Evolutionary conservation across 345 rosid genomes (phyloP).

Genomic region (Angophora floribunda): DNA sequence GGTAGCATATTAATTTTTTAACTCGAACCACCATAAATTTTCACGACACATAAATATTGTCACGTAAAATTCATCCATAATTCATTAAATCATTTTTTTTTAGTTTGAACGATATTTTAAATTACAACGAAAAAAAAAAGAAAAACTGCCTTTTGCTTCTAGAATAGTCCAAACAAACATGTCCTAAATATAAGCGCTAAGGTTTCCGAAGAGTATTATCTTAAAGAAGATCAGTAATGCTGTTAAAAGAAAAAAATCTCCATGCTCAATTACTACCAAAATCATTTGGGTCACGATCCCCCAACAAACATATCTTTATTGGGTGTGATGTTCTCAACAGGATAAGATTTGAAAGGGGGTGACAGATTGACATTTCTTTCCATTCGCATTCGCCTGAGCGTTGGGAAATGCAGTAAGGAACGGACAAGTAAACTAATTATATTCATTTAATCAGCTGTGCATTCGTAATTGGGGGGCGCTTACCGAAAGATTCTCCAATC

Average conservation of each 20-base stretch:
- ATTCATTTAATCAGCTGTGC: not conserved
- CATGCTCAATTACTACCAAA: not conserved
- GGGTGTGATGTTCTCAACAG: not conserved
- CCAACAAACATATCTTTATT: not conserved
- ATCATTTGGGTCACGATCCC: not conserved
- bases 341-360: not conserved
- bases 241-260: not conserved
- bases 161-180: not conserved
- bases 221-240: not conserved
- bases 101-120: too few relatives aligned
- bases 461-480: not conserved
- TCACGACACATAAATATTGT: too few relatives aligned
- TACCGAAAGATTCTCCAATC: not conserved
- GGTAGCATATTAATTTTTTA: too few relatives aligned
- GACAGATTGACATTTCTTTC: not conserved
- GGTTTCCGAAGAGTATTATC: not conserved
- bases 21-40: too few relatives aligned
- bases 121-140: too few relatives aligned
- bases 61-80: too few relatives aligned
- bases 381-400: not conserved
- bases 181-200: not conserved
- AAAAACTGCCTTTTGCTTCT: too few relatives aligned
- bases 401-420: not conserved
- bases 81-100: too few relatives aligned
- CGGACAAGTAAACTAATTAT: not conserved